Evolutionary conservation across 108 stramenopile genomes (phyloP).

Genomic region (Parmales sp.): DNA sequence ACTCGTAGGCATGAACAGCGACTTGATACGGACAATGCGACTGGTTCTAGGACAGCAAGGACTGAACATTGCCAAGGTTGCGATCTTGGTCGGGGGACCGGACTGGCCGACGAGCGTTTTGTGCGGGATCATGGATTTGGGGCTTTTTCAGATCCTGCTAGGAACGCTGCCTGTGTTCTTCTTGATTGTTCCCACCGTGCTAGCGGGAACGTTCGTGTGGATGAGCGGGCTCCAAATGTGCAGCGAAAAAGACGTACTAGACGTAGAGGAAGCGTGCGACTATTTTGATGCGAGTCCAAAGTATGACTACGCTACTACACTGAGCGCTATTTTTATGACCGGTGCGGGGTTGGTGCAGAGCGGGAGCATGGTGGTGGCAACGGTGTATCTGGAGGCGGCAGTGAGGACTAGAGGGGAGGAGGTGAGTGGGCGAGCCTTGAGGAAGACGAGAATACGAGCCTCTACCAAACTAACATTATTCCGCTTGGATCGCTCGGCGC

Average conservation of each 20-base stretch:
- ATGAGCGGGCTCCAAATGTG: slow-evolving; percentile 23
- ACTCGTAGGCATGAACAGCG: slow-evolving; percentile 43
- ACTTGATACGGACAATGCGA: slow-evolving; percentile 35
- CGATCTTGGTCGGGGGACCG: slow-evolving; percentile 50
- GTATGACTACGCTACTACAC: slow-evolving; percentile 34
- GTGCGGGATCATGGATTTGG: slow-evolving; percentile 48
- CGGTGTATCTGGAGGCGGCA: slow-evolving; percentile 40
- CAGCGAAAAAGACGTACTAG: too few relatives aligned
- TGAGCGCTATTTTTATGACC: slow-evolving; percentile 36
- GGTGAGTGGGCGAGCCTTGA: too few relatives aligned
- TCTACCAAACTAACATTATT: too few relatives aligned
- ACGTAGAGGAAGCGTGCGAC: too few relatives aligned
- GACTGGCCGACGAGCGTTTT: slow-evolving; percentile 49
- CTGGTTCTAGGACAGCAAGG: slow-evolving; percentile 35
- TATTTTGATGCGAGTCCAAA: too few relatives aligned
- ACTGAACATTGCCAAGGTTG: slow-evolving; percentile 38
- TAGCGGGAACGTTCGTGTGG: slow-evolving; percentile 45
- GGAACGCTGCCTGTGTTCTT: slow-evolving; percentile 47
- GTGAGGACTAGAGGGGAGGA: slow-evolving; percentile 29
- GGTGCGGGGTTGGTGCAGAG: slow-evolving; percentile 42
- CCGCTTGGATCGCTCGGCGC: too few relatives aligned
- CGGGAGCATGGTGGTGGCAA: slow-evolving; percentile 44
- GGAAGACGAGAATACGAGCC: too few relatives aligned
- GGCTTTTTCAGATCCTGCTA: slow-evolving; percentile 42
- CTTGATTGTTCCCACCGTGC: slow-evolving; percentile 43